Conservation (phyloP, 2,329 filamentous ascomycete species). For the Neonectria faginata region DNA sequence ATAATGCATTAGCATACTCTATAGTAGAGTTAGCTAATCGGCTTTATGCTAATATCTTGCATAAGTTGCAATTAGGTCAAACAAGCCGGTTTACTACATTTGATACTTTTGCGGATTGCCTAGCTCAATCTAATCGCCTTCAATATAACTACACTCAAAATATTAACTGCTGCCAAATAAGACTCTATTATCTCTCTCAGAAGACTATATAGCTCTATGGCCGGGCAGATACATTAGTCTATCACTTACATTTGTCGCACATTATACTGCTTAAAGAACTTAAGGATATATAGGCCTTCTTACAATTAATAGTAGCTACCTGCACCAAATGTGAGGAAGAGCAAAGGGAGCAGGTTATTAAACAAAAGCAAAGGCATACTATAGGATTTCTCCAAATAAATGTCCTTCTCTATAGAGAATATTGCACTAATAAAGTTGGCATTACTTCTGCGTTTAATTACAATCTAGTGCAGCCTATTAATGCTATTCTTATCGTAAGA, state of each 20-base stretch:
- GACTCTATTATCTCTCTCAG: background rate
- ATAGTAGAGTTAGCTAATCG: background rate
- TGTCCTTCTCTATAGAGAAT: conserved; percentile 15
- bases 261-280: background rate
- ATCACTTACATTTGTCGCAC: background rate
- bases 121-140: background rate
- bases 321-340: background rate
- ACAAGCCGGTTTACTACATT: background rate
- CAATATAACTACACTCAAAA: conserved; percentile 1
- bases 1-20: background rate
- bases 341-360: background rate
- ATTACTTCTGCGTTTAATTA: conserved; percentile 9
- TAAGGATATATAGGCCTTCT: background rate
- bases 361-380: background rate
- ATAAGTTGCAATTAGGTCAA: background rate
- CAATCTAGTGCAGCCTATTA: background rate
- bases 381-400: background rate
- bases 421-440: background rate
- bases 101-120: background rate
- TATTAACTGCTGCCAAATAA: background rate
- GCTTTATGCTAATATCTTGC: background rate
- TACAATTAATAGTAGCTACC: background rate
- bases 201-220: conserved; percentile 5
- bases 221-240: background rate
- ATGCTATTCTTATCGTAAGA: conserved; percentile 14